Percentiles rank a stretch among this genome's conserved stretches.
Evolutionary conservation across 768 basidiomycete genomes (phyloP).

Genomic region (Trametes cubensis): DNA sequence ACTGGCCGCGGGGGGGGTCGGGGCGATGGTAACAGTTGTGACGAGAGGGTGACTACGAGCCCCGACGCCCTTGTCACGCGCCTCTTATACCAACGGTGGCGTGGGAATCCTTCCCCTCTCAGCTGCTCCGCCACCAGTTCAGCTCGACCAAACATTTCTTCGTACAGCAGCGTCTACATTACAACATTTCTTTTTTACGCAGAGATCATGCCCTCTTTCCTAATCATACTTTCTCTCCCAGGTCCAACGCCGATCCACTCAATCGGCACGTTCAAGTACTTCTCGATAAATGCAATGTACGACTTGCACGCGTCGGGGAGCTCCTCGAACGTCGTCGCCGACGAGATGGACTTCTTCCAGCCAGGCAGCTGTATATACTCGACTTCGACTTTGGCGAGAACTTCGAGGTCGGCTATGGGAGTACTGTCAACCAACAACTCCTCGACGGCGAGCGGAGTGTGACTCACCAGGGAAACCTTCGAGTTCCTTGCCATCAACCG

Average conservation of each 20-base stretch:
- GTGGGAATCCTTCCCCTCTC: conserved; percentile 28
- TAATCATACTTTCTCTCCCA: conserved; percentile 76
- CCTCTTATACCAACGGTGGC: conserved; percentile 33
- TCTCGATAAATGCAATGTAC: conserved; percentile 88
- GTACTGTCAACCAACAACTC: neutral
- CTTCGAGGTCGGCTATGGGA: conserved; percentile 76
- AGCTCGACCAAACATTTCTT: neutral
- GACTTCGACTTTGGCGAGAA: conserved; percentile 78
- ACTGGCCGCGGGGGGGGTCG: conserved; percentile 19
- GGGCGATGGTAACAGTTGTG: conserved; percentile 37
- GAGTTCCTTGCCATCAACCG: conserved; percentile 74
- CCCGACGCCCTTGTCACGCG: conserved; percentile 31
- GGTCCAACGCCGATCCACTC: conserved; percentile 96
- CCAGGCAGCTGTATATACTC: conserved; percentile 88
- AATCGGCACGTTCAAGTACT: conserved; percentile 68
- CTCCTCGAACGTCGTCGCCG: conserved; percentile 62
- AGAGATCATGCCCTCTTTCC: conserved; percentile 25
- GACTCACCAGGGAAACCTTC: conserved; percentile 83
- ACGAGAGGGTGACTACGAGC: conserved; percentile 35
- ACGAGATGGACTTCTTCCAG: conserved; percentile 81
- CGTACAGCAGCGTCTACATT: conserved; percentile 1
- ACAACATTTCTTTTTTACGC: neutral
- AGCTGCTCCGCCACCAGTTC: conserved; percentile 10
- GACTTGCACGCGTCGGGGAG: conserved; percentile 84
- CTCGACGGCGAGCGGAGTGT: neutral